Base-by-base conservation (phyloP, 352 stramenopile genomes). In the Pythium inflatum region DNA sequence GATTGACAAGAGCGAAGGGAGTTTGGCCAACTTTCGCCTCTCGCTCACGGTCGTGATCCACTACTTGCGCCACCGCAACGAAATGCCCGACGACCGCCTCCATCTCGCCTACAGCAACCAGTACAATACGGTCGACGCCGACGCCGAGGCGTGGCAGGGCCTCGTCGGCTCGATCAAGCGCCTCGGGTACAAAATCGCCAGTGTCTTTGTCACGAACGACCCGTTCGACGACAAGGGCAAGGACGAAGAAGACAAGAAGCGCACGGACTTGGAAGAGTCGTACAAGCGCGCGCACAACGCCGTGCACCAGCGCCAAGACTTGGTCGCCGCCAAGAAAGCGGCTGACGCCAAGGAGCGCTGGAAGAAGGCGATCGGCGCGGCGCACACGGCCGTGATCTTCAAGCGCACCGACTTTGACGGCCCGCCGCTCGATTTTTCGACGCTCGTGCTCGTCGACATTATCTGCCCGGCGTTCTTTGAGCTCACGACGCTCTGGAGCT, bases 1-100 rank as follows among this genome's bases (percentile, higher is more conserved):
- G n/a, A 90, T 96, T 63, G 81, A 94, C 81, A 88, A 88, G 74
- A 90, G 76, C 67, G 87, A 96, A 65, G 88, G 88, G 31, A 85
- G 80, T 63, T 70, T 96, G 53, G 78, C 73, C 78, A 94, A 94
- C 68, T 96, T 96, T 53, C 87, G 88, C 20, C 83, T 96, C 46
- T 89, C 87, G 34, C 75, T 96, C 54, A 80, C 82, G 34, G 87
- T 94, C 59, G 90, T 92, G 50, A 89, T 96, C 67, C 88, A 96
- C 66, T 96, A 92, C 72, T 33, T 93, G 53, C 88, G 88, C 41
- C 87, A 96, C 65, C 77, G 77, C 62, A 66, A 84, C 5, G 85
- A 93, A 36, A 95, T 95, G 88, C 88, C 86, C 0, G 81, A 92
- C 25, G 87, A 94, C 66, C 79, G 85, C 46, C 62, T 95, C 54